Evolutionary conservation across 2,329 filamentous ascomycete genomes (phyloP).

Genomic region (Neocucurbitaria cava): DNA sequence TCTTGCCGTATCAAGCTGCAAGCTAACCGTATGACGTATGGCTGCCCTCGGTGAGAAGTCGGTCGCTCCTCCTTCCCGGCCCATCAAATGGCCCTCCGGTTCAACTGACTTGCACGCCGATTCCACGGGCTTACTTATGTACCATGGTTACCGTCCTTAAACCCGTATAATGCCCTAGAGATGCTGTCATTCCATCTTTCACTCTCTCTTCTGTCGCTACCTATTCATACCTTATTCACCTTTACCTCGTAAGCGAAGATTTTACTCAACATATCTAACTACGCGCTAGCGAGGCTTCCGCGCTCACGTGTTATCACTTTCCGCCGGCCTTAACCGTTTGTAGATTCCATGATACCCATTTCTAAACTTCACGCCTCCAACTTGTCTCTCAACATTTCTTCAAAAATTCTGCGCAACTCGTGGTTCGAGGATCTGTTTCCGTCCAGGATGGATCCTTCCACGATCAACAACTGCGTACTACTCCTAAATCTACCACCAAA

Average conservation of each 20-base stretch:
- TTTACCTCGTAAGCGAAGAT: neutral
- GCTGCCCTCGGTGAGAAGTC: conserved; percentile 19
- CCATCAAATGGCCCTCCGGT: conserved; percentile 10
- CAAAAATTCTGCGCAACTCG: conserved; percentile 46
- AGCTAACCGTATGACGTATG: conserved; percentile 22
- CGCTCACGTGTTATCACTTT: conserved; percentile 17
- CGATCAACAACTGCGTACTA: conserved; percentile 47
- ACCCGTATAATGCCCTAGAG: neutral
- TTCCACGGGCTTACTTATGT: conserved; percentile 1
- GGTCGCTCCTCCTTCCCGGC: conserved; percentile 18
- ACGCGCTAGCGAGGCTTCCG: conserved; percentile 3
- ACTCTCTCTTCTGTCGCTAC: neutral
- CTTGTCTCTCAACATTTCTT: conserved; percentile 20
- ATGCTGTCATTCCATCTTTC: too few species aligned
- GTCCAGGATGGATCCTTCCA: conserved; percentile 44
- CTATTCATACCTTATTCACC: neutral
- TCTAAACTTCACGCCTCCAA: conserved; percentile 19
- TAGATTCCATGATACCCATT: conserved; percentile 25
- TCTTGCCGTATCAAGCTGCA: conserved; percentile 4
- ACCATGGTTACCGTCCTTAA: conserved; percentile 11
- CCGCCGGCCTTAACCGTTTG: conserved; percentile 15
- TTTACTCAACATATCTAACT: neutral
- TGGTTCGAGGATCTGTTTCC: conserved; percentile 44
- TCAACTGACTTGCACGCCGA: conserved; percentile 17
- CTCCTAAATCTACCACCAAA: conserved; percentile 54